Evolutionary conservation across 2,329 filamentous ascomycete species (phyloP).

Genomic region (Trichoderma sp.): DNA sequence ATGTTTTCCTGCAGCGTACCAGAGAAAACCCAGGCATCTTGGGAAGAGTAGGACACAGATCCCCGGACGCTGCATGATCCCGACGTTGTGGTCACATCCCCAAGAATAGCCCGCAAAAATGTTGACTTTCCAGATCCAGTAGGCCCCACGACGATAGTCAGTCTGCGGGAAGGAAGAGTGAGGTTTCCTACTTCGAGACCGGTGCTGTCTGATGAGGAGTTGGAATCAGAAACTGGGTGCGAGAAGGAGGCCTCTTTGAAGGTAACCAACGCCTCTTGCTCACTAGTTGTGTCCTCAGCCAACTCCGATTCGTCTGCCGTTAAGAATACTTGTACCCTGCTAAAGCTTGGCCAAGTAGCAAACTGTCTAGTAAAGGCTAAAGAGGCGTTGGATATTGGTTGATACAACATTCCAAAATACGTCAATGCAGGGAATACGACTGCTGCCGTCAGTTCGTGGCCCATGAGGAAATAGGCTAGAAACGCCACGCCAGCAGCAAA

Average conservation of each 20-base stretch:
- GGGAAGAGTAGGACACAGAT: not conserved
- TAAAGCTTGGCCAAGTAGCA: not conserved
- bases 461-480: not conserved
- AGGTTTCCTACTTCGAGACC: not conserved
- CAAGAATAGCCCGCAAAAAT: not conserved
- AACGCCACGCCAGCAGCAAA: not conserved
- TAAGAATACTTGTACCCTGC: not conserved
- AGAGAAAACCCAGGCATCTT: not conserved
- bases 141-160: not conserved
- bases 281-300: not conserved
- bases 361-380: not conserved
- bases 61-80: not conserved
- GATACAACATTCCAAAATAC: not conserved
- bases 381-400: not conserved
- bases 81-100: not conserved
- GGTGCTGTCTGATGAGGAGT: not conserved
- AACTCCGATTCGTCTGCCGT: not conserved
- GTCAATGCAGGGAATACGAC: not conserved
- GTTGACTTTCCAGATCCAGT: not conserved
- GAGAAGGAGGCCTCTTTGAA: not conserved
- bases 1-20: not conserved
- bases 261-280: not conserved
- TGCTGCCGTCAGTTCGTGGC: not conserved
- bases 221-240: not conserved
- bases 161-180: not conserved